These are phyloP conservation scores for Fragaria vesca DNA, from an alignment of 306 rosid species.

Conservation along the genomic window DNA sequence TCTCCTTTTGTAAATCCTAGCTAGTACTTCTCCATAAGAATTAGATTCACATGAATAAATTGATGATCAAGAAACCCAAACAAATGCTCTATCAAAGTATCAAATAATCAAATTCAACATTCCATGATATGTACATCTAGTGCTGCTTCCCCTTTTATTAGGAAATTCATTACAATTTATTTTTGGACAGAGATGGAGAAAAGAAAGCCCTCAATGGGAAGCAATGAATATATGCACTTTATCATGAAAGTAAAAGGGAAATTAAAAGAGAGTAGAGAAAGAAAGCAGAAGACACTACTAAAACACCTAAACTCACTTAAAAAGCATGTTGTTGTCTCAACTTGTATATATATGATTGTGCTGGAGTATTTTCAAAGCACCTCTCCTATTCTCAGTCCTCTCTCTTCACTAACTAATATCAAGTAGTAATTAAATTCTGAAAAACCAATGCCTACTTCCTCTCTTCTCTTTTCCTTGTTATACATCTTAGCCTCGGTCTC, in stretches of 20 bases:
- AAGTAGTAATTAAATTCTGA: not conserved
- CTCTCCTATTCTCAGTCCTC: not conserved
- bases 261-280: slow-evolving; percentile 22
- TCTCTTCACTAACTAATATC: not conserved
- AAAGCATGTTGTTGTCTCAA: slow-evolving; percentile 36
- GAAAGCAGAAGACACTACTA: slow-evolving; percentile 35
- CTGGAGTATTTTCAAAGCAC: slow-evolving; percentile 5
- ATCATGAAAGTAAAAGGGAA: slow-evolving; percentile 49
- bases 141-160: not conserved
- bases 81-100: slow-evolving; percentile 13
- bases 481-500: slow-evolving; percentile 29
- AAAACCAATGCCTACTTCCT: slow-evolving; percentile 45
- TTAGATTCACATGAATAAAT: not conserved
- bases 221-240: slow-evolving; percentile 78
- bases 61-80: slow-evolving; percentile 15
- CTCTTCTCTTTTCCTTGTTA: slow-evolving; percentile 29
- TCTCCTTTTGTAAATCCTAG: not conserved
- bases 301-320: slow-evolving; percentile 9
- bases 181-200: not conserved
- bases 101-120: not conserved
- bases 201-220: slow-evolving; percentile 56
- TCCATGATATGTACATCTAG: slow-evolving; percentile 24
- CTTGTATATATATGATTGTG: not conserved
- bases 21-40: not conserved
- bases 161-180: not conserved